These are phyloP conservation scores for Vickermania spadyakhi DNA, from an alignment of 208 protist species.

Conservation along the genomic window DNA sequence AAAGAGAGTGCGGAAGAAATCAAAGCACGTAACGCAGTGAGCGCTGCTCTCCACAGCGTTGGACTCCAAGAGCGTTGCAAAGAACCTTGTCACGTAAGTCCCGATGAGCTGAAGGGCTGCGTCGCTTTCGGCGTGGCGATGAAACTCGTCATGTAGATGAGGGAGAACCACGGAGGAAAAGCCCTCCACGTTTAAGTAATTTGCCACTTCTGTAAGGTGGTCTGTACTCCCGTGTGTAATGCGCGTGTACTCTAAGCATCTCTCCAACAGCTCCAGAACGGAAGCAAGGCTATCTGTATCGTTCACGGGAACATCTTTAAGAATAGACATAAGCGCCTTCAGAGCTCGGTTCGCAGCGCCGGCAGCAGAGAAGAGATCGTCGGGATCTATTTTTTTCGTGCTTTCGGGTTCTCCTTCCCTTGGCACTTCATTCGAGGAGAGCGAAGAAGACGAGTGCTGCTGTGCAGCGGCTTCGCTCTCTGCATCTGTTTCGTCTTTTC, in stretches of 20 bases:
- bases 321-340: constrained; percentile 31
- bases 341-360: constrained; percentile 40
- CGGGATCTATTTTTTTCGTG: too few species aligned
- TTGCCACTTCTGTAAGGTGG: constrained; percentile 24
- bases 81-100: constrained; percentile 43
- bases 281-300: constrained; percentile 38
- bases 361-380: not conserved
- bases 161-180: constrained; percentile 43
- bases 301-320: constrained; percentile 19
- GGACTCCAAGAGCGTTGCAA: constrained; percentile 44
- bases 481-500: not conserved
- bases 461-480: not conserved
- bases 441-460: not conserved
- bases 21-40: constrained; percentile 32
- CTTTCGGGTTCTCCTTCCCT: too few species aligned
- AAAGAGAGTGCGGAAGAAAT: constrained; percentile 43
- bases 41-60: constrained; percentile 10
- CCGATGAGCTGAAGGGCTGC: constrained; percentile 55
- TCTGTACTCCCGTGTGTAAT: constrained; percentile 32
- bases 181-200: constrained; percentile 52
- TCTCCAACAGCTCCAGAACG: constrained; percentile 43
- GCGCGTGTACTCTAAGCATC: constrained; percentile 54
- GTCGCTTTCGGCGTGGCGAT: constrained; percentile 32
- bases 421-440: too few species aligned
- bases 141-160: constrained; percentile 36